A percentile compares a stretch with the other conserved stretches of the same genome.
These are phyloP conservation scores for Crataegus laevigata DNA, from an alignment of 306 rosid genomes.

Conservation along the genomic window DNA sequence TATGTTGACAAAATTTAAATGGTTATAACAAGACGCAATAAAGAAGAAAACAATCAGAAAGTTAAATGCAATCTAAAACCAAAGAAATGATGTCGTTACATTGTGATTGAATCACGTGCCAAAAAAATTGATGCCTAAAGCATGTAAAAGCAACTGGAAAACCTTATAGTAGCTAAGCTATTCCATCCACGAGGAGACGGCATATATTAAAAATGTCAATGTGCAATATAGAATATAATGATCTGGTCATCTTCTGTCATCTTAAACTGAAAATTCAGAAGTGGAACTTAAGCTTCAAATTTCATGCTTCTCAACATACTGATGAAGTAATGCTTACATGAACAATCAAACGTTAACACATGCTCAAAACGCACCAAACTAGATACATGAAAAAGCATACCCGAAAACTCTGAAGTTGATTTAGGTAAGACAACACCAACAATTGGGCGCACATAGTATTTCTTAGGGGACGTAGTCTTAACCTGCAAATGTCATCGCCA, in stretches of 20 bases:
- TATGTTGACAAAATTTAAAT: slow-evolving; percentile 25
- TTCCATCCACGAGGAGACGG: background rate
- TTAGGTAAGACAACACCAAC: slow-evolving; percentile 73
- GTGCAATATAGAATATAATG: background rate
- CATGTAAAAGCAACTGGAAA: background rate
- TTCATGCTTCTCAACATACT: background rate
- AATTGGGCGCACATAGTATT: slow-evolving; percentile 83
- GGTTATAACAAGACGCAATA: background rate
- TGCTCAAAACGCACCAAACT: background rate
- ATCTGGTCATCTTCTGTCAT: background rate
- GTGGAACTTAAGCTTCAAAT: background rate
- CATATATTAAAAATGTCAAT: background rate
- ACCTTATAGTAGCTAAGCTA: background rate
- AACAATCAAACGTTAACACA: background rate
- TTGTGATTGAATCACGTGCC: background rate
- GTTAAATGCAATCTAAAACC: background rate
- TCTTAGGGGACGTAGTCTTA: slow-evolving; percentile 90
- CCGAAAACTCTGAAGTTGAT: slow-evolving; percentile 60
- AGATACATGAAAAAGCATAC: slow-evolving; percentile 27
- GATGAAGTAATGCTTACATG: background rate
- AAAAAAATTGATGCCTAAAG: background rate
- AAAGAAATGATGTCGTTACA: background rate
- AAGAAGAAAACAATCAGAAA: background rate
- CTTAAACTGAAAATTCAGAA: background rate
- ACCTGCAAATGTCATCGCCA: slow-evolving; percentile 40